Base-by-base conservation (phyloP, 2,329 filamentous ascomycete genomes). In the Trichoderma aggressivum region DNA sequence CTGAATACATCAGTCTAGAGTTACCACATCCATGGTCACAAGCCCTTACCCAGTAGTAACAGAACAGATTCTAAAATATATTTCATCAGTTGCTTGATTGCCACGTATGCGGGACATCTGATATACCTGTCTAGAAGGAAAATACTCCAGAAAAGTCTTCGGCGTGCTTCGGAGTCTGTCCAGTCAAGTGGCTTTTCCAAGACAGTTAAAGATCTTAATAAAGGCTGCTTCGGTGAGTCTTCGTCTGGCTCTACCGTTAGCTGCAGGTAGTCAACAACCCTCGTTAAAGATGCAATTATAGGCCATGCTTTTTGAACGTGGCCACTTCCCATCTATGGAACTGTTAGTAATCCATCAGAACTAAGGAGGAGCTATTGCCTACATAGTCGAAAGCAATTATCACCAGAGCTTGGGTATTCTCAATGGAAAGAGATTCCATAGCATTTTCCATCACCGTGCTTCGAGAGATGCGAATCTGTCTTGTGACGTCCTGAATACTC, bases 211-310 rank as follows among this genome's bases (percentile, higher is more conserved):
- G 69, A 47, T 26, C 50, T 50, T 26, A 70, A 34, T 11, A 70
- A n/a, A 12, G 69, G 69, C 26, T 58, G 50, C 28, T 59, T 65
- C 32, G 28, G 69, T n/a, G 39, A 70, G 7, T 70, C 61, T 21
- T 70, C 69, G 26, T 65, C 50, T 26, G 60, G 60, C 30, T 80
- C 78, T 0, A 79, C 74, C 7, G 75, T 78, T 1, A 80, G 73
- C 21, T 80, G 76, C 1, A 79, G 72, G 43, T 78, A 80, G 32
- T 79, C 77, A 1, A 79, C 78, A 0, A 75, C 77, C 24, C 78
- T 74, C 1, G 76, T 79, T 0, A 80, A 71, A 0, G 78, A 80
- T 5, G 18, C 43, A 12, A 50, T 21, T 11, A 50, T 50, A 50
- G 43, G 43, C 43, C 43, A 50, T 21, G 43, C 43, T 50, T 21